Evolutionary conservation across 345 rosid genomes (phyloP), one percentile per base, ranked within the genome.

Genomic region (Acer saccharum): DNA sequence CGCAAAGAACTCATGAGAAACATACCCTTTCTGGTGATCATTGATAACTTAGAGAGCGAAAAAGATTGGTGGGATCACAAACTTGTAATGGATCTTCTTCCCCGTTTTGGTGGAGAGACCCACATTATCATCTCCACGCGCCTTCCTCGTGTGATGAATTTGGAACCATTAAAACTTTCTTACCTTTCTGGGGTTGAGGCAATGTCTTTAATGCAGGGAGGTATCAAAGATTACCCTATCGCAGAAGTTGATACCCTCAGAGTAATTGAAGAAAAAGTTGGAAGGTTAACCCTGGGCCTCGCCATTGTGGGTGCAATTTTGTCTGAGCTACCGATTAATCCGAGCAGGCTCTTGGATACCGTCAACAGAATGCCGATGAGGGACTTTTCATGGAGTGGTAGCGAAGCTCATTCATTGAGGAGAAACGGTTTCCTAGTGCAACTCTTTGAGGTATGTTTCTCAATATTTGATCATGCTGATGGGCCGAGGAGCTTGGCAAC

Each of bases 61-160:
- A 96, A 92, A 65, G 98, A 96, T 77, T 96, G 99, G 99, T 96
- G 99, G 98, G 99, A 96, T 76, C 83, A 80, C 43, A 91, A 90
- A 82, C 93, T 88, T 3, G 87, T 94, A 69, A 94, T 94, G 98
- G 99, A 96, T 83, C 98, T 96, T 74, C 94, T 96, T 82, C 99
- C 99, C 71, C 89, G 97, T 74, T 94, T 94, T 75, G 98, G 98
- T 11, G 95, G 98, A 35, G 98, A 90, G 78, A 94, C 98, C 41
- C 98, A 96, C 82, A 87, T 96, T 61, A 76, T 96, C 65, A 92
- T 96, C 83, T 88, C 98, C 65, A 94, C 98, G 0, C 83, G 85
- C 64, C 93, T 92, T 71, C 86, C 95, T 2, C 79, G 87, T 13
- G 91, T 91, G 78, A 88, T 96, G 98, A 96, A 96, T 81, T 86